Base-by-base conservation (phyloP, 2,329 filamentous ascomycete species). In the Aspergillus novoparasiticus region DNA sequence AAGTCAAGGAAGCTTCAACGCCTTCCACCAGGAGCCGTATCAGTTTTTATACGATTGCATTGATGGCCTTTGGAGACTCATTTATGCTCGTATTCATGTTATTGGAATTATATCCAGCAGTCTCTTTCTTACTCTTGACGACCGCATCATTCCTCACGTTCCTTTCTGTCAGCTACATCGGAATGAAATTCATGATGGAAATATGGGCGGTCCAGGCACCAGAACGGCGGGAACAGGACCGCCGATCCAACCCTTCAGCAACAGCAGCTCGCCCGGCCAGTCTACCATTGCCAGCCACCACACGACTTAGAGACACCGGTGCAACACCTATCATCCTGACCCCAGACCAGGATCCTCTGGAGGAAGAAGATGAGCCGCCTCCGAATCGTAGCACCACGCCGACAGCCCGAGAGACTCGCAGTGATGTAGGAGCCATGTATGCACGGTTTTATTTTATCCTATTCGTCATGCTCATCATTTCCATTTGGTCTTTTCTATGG, bases 101-200 rank as follows among this genome's bases (percentile, higher is more conserved):
- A 19, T 72, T 87, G 63, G 83, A 85, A 64, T 80, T 88, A 63
- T 85, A 87, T 64, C 77, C 85, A 1, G 81, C 83, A 16, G 81
- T 83, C 1, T 81, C 85, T 0, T 87, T 86, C 66, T 73, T 88
- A 36, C 79, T 85, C 19, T 73, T 89, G 59, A 82, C 86, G 19
- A 82, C 82, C 2, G 82, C 84, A 30, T 84, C 84, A 2, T 89
- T 89, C 70, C 73, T 89, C 21, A 82, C 85, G 1, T 84, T 89
- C 65, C 81, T 88, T 56, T 86, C 85, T 19, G 85, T 88, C 28
- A 84, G 85, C 62, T 86, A 86, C 71, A 85, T 89, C 61, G 86
- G 87, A 36, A 87, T 89, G 79, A 84, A 86, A 58, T 89, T 90
- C 67, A 79, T 89, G 70, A 86, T 88, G 79, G 87, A 89, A 59